phyloP scores from a whole-genome alignment of 495 filamentous ascomycete species.

The Cetradonia linearis region DNA sequence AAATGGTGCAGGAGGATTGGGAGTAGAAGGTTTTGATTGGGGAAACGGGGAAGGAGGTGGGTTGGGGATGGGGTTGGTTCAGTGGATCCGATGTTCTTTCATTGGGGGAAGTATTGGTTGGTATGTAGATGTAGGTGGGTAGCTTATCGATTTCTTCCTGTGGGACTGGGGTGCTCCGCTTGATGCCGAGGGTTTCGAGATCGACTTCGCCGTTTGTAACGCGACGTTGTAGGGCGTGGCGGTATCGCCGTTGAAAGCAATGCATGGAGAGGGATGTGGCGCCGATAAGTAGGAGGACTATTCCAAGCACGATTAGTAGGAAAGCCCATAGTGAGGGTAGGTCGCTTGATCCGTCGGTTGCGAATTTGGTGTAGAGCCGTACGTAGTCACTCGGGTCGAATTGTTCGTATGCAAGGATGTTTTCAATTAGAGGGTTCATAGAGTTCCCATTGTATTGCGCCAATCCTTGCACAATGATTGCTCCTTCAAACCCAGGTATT shows the following conservation, averaged over 20 bases:
- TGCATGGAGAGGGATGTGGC: slow-evolving; percentile 63
- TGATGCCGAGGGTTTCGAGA: slow-evolving; percentile 70
- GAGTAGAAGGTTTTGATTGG: slow-evolving; percentile 40
- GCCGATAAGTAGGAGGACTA: slow-evolving; percentile 55
- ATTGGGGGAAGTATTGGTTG: slow-evolving; percentile 30
- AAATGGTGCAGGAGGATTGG: slow-evolving; percentile 75
- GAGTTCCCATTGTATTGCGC: slow-evolving; percentile 65
- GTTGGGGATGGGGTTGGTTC: slow-evolving; percentile 10
- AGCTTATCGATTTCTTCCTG: slow-evolving; percentile 54
- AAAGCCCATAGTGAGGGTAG: slow-evolving; percentile 75
- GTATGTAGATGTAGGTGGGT: slow-evolving; percentile 60
- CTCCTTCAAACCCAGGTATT: slow-evolving; percentile 55
- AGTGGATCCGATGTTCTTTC: slow-evolving; percentile 13
- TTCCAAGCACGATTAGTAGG: slow-evolving; percentile 65
- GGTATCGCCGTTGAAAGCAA: slow-evolving; percentile 55
- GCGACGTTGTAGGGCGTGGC: slow-evolving; percentile 52
- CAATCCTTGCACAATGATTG: slow-evolving; percentile 58
- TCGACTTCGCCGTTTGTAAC: slow-evolving; percentile 68
- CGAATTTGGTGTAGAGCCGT: slow-evolving; percentile 53
- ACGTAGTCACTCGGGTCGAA: slow-evolving; percentile 37
- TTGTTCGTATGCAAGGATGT: slow-evolving; percentile 37
- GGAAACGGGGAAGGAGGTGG: slow-evolving; percentile 23
- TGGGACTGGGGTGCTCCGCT: slow-evolving; percentile 56
- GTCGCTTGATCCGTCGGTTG: slow-evolving; percentile 33
- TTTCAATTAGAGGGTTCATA: slow-evolving; percentile 46